Conservation (phyloP, 768 basidiomycete genomes). For the Megacollybia marginata region DNA sequence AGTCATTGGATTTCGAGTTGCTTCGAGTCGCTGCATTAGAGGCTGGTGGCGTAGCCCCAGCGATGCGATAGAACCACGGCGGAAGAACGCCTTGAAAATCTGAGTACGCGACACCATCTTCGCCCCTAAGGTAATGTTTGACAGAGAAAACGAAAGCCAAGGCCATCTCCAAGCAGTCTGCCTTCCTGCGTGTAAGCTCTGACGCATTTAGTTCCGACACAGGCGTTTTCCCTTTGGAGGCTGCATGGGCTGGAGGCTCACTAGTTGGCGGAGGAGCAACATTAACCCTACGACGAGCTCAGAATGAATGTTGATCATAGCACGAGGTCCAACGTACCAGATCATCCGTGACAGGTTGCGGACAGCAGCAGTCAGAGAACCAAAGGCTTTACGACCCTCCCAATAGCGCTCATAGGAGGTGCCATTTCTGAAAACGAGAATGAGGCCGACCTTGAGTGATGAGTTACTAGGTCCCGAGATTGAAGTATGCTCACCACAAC, state of each 20-base stretch:
- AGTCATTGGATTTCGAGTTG: constrained; percentile 13
- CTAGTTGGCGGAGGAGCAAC: constrained; percentile 57
- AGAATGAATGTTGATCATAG: no score
- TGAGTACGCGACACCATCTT: constrained; percentile 64
- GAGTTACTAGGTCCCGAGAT: constrained; percentile 2
- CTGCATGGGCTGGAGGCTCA: constrained; percentile 26
- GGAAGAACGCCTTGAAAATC: constrained; percentile 70
- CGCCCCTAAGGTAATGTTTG: constrained; percentile 81
- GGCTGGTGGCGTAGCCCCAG: constrained; percentile 25
- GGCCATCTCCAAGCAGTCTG: constrained; percentile 59
- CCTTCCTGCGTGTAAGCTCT: constrained; percentile 61
- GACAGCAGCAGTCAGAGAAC: constrained; percentile 59
- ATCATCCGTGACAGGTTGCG: constrained; percentile 73
- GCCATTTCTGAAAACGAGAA: constrained; percentile 81
- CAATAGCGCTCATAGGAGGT: constrained; percentile 85
- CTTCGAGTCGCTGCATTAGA: constrained; percentile 37
- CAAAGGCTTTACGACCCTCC: constrained; percentile 86
- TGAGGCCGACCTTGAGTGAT: constrained; percentile 64
- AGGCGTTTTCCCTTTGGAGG: constrained; percentile 44
- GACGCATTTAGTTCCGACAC: constrained; percentile 33
- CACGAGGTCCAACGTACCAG: constrained; percentile 26
- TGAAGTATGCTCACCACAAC: constrained; percentile 60
- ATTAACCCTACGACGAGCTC: constrained; percentile 36
- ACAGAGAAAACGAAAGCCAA: constrained; percentile 67
- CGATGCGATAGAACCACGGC: constrained; percentile 42